These are phyloP conservation scores for Claviceps sp. DNA, from an alignment of 2,329 filamentous ascomycete species.

Conservation along the genomic window DNA sequence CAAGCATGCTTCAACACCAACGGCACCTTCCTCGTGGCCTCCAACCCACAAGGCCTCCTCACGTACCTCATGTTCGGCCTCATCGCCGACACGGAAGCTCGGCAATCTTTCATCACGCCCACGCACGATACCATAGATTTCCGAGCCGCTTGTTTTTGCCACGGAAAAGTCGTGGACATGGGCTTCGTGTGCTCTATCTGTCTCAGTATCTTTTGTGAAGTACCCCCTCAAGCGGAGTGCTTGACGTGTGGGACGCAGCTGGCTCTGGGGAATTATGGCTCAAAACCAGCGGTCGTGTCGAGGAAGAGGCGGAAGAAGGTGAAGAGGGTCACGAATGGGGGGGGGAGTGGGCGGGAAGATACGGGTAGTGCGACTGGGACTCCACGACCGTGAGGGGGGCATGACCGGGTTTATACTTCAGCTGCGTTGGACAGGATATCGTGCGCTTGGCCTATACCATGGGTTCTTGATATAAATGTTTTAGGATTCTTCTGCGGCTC, in stretches of 20 bases:
- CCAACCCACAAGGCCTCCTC: constrained; percentile 57
- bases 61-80: constrained; percentile 94
- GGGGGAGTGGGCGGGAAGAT: constrained; percentile 38
- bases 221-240: constrained; percentile 51
- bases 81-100: constrained; percentile 47
- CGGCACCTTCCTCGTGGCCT: constrained; percentile 40
- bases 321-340: constrained; percentile 43
- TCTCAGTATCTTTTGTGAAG: constrained; percentile 77
- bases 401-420: background rate
- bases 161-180: constrained; percentile 77
- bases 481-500: background rate
- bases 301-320: constrained; percentile 60
- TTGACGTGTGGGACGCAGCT: constrained; percentile 73
- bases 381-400: constrained; percentile 28
- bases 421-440: background rate
- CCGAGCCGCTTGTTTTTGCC: constrained; percentile 95
- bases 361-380: constrained; percentile 48
- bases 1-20: constrained; percentile 60
- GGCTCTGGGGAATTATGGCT: constrained; percentile 61
- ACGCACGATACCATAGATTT: constrained; percentile 86
- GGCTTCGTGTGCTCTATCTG: constrained; percentile 96
- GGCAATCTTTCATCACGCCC: constrained; percentile 57
- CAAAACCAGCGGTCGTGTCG: constrained; percentile 62
- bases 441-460: background rate
- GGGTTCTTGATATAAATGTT: background rate